Evolutionary conservation across 2,329 filamentous ascomycete genomes (phyloP).

Genomic region (Penicillium sclerotiorum): DNA sequence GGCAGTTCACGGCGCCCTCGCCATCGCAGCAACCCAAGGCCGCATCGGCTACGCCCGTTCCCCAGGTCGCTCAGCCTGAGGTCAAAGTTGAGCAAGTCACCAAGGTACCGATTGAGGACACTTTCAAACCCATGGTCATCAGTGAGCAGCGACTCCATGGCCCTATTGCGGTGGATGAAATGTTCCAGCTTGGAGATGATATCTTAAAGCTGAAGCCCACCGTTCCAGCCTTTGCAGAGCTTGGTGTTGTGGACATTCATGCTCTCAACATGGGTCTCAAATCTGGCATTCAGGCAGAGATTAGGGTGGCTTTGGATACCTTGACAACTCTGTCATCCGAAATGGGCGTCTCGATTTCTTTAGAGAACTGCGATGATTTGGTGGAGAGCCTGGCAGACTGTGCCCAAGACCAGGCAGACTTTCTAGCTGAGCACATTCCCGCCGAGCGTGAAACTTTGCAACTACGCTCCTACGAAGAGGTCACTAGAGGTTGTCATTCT

Average conservation of each 20-base stretch:
- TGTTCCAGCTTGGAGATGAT: slow-evolving; percentile 66
- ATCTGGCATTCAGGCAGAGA: slow-evolving; percentile 84
- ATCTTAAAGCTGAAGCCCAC: slow-evolving; percentile 72
- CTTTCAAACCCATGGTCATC: slow-evolving; percentile 51
- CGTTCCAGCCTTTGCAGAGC: slow-evolving; percentile 71
- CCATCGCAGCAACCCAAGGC: slow-evolving; percentile 33
- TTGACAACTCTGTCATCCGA: slow-evolving; percentile 72
- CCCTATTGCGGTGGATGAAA: slow-evolving; percentile 69
- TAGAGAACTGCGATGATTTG: slow-evolving; percentile 81
- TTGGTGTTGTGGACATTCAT: slow-evolving; percentile 87
- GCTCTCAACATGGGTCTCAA: slow-evolving; percentile 87
- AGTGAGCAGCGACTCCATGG: slow-evolving; percentile 64
- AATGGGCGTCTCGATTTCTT: slow-evolving; percentile 63
- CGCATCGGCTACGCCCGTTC: slow-evolving; percentile 29
- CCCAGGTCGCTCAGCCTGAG: slow-evolving; percentile 33
- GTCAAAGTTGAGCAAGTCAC: slow-evolving; percentile 35
- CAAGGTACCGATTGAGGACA: slow-evolving; percentile 45
- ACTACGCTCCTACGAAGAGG: slow-evolving; percentile 83
- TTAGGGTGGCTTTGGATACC: slow-evolving; percentile 86
- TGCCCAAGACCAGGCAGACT: slow-evolving; percentile 82
- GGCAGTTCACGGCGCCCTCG: slow-evolving; percentile 32
- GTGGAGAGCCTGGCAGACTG: slow-evolving; percentile 87
- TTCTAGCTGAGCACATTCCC: slow-evolving; percentile 79
- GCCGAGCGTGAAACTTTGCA: slow-evolving; percentile 87
- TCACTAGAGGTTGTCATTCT: slow-evolving; percentile 73